Base-by-base conservation (phyloP, 2,329 filamentous ascomycete genomes). In the Penicillium thymicola region DNA sequence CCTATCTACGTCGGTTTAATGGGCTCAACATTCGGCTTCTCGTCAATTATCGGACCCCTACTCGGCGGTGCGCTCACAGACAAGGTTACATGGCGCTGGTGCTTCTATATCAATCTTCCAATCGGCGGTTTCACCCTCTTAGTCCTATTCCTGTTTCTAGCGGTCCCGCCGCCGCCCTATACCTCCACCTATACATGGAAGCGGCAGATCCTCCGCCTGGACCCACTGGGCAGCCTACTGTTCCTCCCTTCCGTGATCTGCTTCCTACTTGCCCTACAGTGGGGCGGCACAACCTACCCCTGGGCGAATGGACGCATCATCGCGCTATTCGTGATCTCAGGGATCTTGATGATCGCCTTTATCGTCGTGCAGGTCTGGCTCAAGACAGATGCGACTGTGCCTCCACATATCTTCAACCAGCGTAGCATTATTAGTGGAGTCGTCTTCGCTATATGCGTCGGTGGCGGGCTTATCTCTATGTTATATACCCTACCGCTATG, bases 21-120 rank as follows among this genome's bases (percentile, higher is more conserved):
- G 40, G 80, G 80, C 11, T 80, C 76, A 47, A 81, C 83, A 74
- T 85, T 80, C 70, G 83, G 82, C 16, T 76, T 86, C 48, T 81
- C 81, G 0, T 72, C 70, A 5, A 72, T 77, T 43, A 67, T 73
- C 28, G 73, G 73, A 16, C 75, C 75, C 2, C 61, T 76, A n/a
- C 62, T 79, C 38, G 76, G 77, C 28, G 77, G 76, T 23, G 75
- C 69, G 5, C 78, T 77, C 51, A 79, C 75, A 16, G 74, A 76
- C 64, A 54, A 71, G 59, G 51, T 76, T 11, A 65, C 70, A 14
- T 74, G 71, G 71, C 57, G 70, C 8, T 73, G 70, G 70, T 73
- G 70, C n/a, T 82, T 65, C 71, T 82, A 73, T 46, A 74, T 73
- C 59, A 78, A 78, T 44, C 66, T 79, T 10, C 77, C 72, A 9